These are phyloP conservation scores for Rutidosis leptorrhynchoides DNA, from an alignment of 129 eudicot species.

Conservation along the genomic window DNA sequence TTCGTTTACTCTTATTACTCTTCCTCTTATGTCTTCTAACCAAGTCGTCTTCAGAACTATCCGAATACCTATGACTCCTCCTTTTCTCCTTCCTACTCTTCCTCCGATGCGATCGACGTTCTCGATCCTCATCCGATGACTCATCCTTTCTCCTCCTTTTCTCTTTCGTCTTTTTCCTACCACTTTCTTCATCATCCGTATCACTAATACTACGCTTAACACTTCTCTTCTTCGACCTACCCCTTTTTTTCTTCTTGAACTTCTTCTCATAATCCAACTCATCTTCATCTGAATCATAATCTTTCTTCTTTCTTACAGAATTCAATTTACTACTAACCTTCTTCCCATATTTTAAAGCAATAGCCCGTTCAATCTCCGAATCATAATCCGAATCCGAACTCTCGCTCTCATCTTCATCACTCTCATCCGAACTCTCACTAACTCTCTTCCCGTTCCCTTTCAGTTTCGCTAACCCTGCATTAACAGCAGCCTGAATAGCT, in stretches of 20 bases:
- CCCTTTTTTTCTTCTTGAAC: constrained; percentile 53
- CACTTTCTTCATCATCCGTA: constrained; percentile 47
- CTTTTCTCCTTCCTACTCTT: constrained; percentile 79
- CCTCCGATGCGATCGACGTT: constrained; percentile 42
- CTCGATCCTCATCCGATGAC: constrained; percentile 70
- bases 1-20: constrained; percentile 41
- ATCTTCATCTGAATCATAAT: constrained; percentile 41
- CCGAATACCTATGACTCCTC: constrained; percentile 59
- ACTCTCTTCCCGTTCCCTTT: constrained; percentile 51
- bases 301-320: constrained; percentile 34
- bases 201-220: constrained; percentile 37
- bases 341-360: constrained; percentile 56
- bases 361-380: constrained; percentile 79
- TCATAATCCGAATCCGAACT: constrained; percentile 82
- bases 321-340: constrained; percentile 36
- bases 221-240: constrained; percentile 64
- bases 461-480: constrained; percentile 69
- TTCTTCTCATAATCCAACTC: constrained; percentile 45
- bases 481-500: constrained; percentile 61
- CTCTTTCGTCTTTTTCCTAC: constrained; percentile 51
- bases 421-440: constrained; percentile 54
- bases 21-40: constrained; percentile 47
- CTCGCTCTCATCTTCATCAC: constrained; percentile 77
- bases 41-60: constrained; percentile 46
- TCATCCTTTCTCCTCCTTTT: constrained; percentile 59